Conservation (phyloP, 2,329 filamentous ascomycete genomes). For the Penicillium sp. region DNA sequence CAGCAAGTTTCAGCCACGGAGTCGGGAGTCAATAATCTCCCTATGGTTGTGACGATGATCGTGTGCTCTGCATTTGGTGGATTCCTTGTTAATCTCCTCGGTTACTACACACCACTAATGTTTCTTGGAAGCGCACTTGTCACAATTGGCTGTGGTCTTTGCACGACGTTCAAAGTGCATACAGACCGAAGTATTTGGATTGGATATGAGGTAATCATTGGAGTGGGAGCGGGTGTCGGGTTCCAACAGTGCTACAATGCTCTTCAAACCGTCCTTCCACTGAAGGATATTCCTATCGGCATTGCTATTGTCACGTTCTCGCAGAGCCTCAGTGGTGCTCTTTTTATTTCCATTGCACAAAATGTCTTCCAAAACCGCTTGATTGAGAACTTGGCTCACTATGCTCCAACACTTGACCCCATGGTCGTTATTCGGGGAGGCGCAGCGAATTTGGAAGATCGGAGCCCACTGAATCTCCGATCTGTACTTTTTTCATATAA, state of each 20-base stretch:
- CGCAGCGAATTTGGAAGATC: constrained; percentile 43
- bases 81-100: constrained; percentile 37
- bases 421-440: constrained; percentile 40
- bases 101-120: constrained; percentile 52
- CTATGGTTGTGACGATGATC: constrained; percentile 43
- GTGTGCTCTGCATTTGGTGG: constrained; percentile 42
- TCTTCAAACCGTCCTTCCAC: constrained; percentile 42
- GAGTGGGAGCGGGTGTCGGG: constrained; percentile 45
- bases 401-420: constrained; percentile 37
- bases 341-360: constrained; percentile 47
- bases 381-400: constrained; percentile 31
- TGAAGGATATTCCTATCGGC: constrained; percentile 44
- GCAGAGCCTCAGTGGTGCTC: constrained; percentile 46
- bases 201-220: constrained; percentile 46
- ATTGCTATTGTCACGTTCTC: constrained; percentile 46
- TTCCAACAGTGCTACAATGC: constrained; percentile 46
- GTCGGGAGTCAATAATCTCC: constrained; percentile 48
- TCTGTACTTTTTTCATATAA: constrained; percentile 48
- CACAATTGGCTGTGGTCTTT: constrained; percentile 43
- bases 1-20: constrained; percentile 41
- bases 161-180: constrained; percentile 43
- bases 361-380: constrained; percentile 48
- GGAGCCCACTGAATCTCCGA: constrained; percentile 36
- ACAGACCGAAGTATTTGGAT: constrained; percentile 43
- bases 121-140: constrained; percentile 39